Evolutionary conservation across 768 basidiomycete species (phyloP).

Genomic region (Kwoniella dejecticola): DNA sequence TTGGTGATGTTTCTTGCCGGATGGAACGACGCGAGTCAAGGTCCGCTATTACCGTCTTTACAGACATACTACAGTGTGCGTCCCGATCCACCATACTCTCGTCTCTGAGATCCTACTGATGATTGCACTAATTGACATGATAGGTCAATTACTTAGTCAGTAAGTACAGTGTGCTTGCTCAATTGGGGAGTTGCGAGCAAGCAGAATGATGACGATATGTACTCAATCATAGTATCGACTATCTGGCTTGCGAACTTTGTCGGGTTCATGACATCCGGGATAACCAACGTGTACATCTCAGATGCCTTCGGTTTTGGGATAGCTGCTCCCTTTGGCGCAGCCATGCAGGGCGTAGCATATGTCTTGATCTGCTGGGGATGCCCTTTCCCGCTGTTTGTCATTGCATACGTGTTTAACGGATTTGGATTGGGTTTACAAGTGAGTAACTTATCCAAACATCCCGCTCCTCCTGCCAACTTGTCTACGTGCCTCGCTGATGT

Average conservation of each 20-base stretch:
- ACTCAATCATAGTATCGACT: constrained; percentile 66
- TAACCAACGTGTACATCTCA: constrained; percentile 60
- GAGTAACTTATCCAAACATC: constrained; percentile 4
- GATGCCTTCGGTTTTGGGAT: constrained; percentile 53
- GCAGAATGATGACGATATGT: neutral
- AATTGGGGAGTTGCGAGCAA: neutral
- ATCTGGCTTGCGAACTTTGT: constrained; percentile 62
- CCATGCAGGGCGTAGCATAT: constrained; percentile 42
- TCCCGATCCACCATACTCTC: neutral
- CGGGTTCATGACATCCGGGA: constrained; percentile 61
- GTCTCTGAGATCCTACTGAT: no score
- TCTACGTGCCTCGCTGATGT: neutral
- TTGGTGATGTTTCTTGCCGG: constrained; percentile 57
- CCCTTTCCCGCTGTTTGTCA: constrained; percentile 60
- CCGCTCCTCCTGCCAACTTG: no score
- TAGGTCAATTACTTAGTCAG: constrained; percentile 45
- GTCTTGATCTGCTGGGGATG: constrained; percentile 58
- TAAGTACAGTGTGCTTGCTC: constrained; percentile 13
- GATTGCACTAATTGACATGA: no score
- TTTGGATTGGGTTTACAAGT: constrained; percentile 61
- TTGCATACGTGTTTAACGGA: constrained; percentile 59
- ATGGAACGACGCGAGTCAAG: constrained; percentile 76
- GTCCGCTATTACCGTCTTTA: constrained; percentile 73
- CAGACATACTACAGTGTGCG: constrained; percentile 63
- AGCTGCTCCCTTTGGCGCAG: constrained; percentile 34